Evolutionary conservation across 768 basidiomycete genomes (phyloP).

Genomic region (Termitomyces sp.): DNA sequence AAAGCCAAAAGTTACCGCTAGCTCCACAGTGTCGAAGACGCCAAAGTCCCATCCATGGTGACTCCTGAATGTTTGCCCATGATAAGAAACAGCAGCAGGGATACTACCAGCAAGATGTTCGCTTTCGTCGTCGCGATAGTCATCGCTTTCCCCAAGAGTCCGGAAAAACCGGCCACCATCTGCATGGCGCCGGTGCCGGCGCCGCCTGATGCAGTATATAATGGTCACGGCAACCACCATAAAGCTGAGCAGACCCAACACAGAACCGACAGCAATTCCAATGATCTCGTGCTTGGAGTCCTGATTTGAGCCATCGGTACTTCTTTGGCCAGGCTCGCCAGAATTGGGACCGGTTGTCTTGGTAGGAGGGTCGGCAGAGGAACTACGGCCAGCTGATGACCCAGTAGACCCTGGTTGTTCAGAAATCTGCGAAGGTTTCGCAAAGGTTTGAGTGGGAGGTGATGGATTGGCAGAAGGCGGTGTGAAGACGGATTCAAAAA

Average conservation of each 20-base stretch:
- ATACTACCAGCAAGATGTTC: constrained; percentile 25
- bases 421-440: constrained; percentile 26
- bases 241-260: constrained; percentile 56
- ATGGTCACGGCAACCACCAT: constrained; percentile 36
- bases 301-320: constrained; percentile 11
- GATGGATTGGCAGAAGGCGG: constrained; percentile 18
- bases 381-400: not conserved
- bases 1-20: constrained; percentile 28
- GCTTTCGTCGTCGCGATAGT: constrained; percentile 26
- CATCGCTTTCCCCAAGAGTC: constrained; percentile 26
- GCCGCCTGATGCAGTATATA: constrained; percentile 41
- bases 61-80: constrained; percentile 1
- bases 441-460: constrained; percentile 27
- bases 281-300: constrained; percentile 22
- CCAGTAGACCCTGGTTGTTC: not conserved
- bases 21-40: constrained; percentile 15
- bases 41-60: constrained; percentile 14
- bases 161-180: constrained; percentile 24
- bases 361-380: constrained; percentile 15
- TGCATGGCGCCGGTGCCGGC: constrained; percentile 12
- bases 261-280: constrained; percentile 56
- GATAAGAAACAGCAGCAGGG: constrained; percentile 23
- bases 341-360: constrained; percentile 18
- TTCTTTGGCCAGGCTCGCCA: constrained; percentile 10
- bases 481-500: constrained; percentile 37